A percentile compares a stretch with the other conserved stretches of the same genome.
Conservation (phyloP, 345 rosid species). For the Acer campestre region DNA sequence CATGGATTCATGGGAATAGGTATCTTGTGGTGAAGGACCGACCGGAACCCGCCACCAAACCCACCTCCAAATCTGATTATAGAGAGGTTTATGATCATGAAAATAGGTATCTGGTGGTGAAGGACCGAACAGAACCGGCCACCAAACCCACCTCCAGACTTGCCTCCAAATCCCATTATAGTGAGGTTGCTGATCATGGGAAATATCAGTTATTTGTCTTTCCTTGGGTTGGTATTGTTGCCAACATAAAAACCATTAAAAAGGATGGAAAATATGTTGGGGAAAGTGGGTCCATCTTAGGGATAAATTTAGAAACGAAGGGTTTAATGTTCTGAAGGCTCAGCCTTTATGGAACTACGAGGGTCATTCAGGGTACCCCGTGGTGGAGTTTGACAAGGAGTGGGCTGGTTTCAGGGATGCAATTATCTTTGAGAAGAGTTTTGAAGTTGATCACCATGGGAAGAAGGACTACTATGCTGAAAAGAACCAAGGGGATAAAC, state of each 20-base stretch:
- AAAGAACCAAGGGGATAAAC: conserved; percentile 33
- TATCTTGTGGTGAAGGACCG: conserved; percentile 21
- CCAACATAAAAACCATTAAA: conserved; percentile 51
- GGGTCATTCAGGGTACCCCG: conserved; percentile 67
- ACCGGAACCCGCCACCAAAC: neutral
- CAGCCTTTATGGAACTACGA: conserved; percentile 51
- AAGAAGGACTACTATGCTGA: conserved; percentile 43
- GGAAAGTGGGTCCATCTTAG: conserved; percentile 59
- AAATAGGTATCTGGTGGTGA: conserved; percentile 18
- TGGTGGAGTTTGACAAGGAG: conserved; percentile 62
- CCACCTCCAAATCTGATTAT: neutral
- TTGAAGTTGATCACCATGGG: conserved; percentile 41
- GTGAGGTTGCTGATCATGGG: neutral
- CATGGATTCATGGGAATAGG: neutral
- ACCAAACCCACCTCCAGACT: neutral
- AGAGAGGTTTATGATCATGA: conserved; percentile 1
- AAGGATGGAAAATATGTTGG: conserved; percentile 48
- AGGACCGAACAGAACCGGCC: conserved; percentile 4
- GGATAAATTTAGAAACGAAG: conserved; percentile 48
- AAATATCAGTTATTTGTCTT: conserved; percentile 42
- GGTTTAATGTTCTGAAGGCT: conserved; percentile 64
- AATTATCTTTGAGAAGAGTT: conserved; percentile 53
- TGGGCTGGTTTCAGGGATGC: conserved; percentile 65
- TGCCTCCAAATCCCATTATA: conserved; percentile 1
- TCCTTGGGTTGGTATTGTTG: conserved; percentile 71